Base-by-base conservation (phyloP, 345 rosid species). In the Aurinia saxatilis region DNA sequence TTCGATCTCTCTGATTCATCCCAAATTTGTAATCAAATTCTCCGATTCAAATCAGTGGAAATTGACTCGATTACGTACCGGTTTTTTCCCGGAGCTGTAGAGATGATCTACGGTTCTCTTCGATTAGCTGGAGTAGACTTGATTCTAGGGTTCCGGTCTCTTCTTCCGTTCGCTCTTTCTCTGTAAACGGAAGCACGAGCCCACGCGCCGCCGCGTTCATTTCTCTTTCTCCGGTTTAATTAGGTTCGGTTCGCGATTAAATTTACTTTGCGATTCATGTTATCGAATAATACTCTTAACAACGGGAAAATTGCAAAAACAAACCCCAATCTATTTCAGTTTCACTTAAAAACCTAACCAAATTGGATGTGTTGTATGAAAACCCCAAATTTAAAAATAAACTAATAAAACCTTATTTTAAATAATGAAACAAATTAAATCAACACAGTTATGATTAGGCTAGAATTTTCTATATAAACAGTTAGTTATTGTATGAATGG, bases 81-180 rank as follows among this genome's bases (percentile, higher is more conserved):
- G 89, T 66, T 5, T 66, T 81, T 29, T 88, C 90, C 3, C 84
- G 84, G 75, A 88, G 90, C 54, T 52, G 78, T 67, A 82, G 73
- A 21, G 89, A 71, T 18, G 76, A 67, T n/a, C 75, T 71, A 16
- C 86, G 83, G 60, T 88, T 90, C 16, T 82, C 80, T 14, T 80
- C 82, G 64, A 83, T 57, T 8, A 86, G 78, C 19, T 82, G 81
- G 18, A 84, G 64, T 14, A 88, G 88, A 31, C 81, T 80, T 36
- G 83, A 73, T 67, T 86, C 95, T 14, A 91, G 71, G 10, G 74
- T 73, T 9, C 65, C 77, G 0, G 66, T n/a, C 8, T 78, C 83
- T 1, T 78, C 60, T 12, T 58, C 69, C 19, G 67, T 5, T 64
- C 60, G 71, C 2, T 75, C 75, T 8, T 53, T 66, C 42, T 73